phyloP scores from a whole-genome alignment of 495 filamentous ascomycete species.

The Darksidea phi region DNA sequence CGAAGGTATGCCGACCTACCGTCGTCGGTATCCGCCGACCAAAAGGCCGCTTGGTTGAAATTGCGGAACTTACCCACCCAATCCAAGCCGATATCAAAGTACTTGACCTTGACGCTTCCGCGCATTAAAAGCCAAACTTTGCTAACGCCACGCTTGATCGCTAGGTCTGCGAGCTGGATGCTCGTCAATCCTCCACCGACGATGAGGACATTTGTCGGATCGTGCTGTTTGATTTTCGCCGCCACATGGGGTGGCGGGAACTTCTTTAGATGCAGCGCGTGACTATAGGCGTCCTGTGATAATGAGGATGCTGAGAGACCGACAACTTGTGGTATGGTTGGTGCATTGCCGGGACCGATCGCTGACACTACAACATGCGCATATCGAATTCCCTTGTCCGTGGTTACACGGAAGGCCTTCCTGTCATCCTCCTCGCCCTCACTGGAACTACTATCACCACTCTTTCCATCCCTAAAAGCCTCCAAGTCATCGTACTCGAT shows the following conservation, averaged over 20 bases:
- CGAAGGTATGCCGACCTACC: slow-evolving; percentile 34
- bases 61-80: slow-evolving; percentile 72
- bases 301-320: slow-evolving; percentile 38
- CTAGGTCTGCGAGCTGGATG: slow-evolving; percentile 60
- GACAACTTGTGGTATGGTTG: slow-evolving; percentile 47
- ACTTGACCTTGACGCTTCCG: slow-evolving; percentile 59
- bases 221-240: slow-evolving; percentile 45
- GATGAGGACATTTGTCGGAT: slow-evolving; percentile 55
- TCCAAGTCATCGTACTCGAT: slow-evolving; percentile 50
- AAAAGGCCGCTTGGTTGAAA: slow-evolving; percentile 61
- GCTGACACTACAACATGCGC: slow-evolving; percentile 57
- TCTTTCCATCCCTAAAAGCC: slow-evolving; percentile 25
- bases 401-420: slow-evolving; percentile 53
- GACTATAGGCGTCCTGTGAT: slow-evolving; percentile 47
- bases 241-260: slow-evolving; percentile 51
- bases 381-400: slow-evolving; percentile 48
- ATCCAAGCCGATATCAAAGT: slow-evolving; percentile 61
- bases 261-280: slow-evolving; percentile 54
- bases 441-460: slow-evolving; percentile 30
- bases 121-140: slow-evolving; percentile 52
- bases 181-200: slow-evolving; percentile 63
- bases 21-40: slow-evolving; percentile 50
- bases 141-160: slow-evolving; percentile 52
- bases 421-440: not conserved
- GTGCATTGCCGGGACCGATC: slow-evolving; percentile 55